Conservation (phyloP, 2,329 filamentous ascomycete genomes). For the Curvularia hawaiiensis region DNA sequence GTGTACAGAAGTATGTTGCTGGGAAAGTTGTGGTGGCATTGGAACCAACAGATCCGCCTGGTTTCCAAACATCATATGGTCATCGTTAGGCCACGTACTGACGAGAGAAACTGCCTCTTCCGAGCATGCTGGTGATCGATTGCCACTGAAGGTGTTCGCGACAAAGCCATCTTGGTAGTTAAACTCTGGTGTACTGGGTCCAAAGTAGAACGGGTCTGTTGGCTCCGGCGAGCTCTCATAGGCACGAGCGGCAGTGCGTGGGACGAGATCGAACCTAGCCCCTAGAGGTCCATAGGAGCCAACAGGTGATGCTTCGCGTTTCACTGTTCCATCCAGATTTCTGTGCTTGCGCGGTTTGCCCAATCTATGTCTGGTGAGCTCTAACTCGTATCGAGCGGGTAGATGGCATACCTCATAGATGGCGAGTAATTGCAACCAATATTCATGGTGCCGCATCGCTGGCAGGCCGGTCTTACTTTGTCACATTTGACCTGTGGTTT, state of each 20-base stretch:
- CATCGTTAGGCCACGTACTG: constrained; percentile 40
- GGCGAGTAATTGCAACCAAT: constrained; percentile 49
- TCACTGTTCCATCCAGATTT: constrained; percentile 43
- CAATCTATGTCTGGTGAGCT: constrained; percentile 33
- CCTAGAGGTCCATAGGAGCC: constrained; percentile 39
- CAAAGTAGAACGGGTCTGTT: constrained; percentile 42
- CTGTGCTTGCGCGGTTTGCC: constrained; percentile 47
- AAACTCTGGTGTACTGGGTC: constrained; percentile 43
- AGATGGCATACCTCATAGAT: constrained; percentile 44
- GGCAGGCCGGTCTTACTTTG: constrained; percentile 45
- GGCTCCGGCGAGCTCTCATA: constrained; percentile 46
- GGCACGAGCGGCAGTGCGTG: constrained; percentile 36
- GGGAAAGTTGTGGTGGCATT: constrained; percentile 33
- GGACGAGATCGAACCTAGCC: constrained; percentile 39
- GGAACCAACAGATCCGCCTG: constrained; percentile 35
- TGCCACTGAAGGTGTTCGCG: constrained; percentile 34
- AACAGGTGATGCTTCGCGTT: constrained; percentile 42
- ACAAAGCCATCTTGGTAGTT: constrained; percentile 44
- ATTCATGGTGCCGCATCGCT: constrained; percentile 45
- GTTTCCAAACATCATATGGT: constrained; percentile 38
- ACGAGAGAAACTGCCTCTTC: constrained; percentile 33
- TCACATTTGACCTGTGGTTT: constrained; percentile 42
- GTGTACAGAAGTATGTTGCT: constrained; percentile 26
- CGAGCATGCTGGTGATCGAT: constrained; percentile 43
- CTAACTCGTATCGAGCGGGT: neutral